Evolutionary conservation across 345 rosid species (phyloP).

Genomic region (Gossypium longicalyx): DNA sequence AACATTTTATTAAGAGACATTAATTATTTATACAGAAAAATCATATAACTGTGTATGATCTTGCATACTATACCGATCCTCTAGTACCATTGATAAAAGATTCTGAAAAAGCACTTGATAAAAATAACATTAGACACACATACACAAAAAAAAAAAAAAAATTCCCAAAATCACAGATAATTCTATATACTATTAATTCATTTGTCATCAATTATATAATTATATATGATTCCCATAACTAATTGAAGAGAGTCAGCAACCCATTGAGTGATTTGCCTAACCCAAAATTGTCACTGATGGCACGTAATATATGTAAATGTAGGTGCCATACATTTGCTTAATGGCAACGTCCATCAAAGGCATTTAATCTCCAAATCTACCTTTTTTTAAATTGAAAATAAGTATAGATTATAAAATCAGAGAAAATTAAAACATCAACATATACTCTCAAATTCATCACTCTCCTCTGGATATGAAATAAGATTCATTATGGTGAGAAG

Average conservation of each 20-base stretch:
- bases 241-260: background rate
- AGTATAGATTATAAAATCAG: background rate
- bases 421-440: no score
- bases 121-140: no score
- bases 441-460: background rate
- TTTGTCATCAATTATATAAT: no score
- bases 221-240: background rate
- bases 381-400: background rate
- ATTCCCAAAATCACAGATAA: no score
- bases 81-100: no score
- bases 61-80: no score
- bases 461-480: background rate
- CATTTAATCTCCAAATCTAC: background rate
- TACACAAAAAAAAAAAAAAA: no score
- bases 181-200: no score
- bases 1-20: no score
- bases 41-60: no score
- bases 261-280: background rate
- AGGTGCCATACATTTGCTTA: constrained; percentile 1
- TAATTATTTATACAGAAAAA: no score
- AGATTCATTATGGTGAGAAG: background rate
- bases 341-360: background rate
- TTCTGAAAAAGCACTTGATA: no score
- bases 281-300: background rate
- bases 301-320: background rate